Percentiles rank a stretch among this genome's conserved stretches.
These are phyloP conservation scores for Raphanus sativus DNA, from an alignment of 345 rosid genomes.

Conservation along the genomic window DNA sequence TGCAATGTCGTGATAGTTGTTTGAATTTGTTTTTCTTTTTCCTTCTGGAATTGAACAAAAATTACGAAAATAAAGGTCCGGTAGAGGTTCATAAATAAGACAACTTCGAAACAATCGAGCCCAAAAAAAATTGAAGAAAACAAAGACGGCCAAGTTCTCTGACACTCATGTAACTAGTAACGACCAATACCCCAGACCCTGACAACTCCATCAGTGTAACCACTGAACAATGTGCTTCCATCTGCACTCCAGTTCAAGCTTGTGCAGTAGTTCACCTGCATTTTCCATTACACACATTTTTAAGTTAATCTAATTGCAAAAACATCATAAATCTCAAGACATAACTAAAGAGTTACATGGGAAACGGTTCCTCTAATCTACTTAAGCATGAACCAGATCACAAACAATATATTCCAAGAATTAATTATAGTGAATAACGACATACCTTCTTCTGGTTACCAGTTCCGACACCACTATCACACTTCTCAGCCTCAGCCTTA, in stretches of 20 bases:
- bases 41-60: neutral
- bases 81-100: neutral
- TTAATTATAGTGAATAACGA: neutral
- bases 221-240: neutral
- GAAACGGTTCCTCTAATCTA: neutral
- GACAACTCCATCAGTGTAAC: conserved; percentile 4
- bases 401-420: too few relatives aligned
- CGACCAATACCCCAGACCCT: conserved; percentile 1
- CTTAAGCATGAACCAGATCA: too few relatives aligned
- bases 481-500: neutral
- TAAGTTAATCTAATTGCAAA: neutral
- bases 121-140: neutral
- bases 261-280: neutral
- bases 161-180: neutral
- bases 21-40: too few relatives aligned
- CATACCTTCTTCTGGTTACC: conserved; percentile 1
- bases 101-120: neutral
- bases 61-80: neutral
- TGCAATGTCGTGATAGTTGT: too few relatives aligned
- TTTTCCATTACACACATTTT: neutral
- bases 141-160: neutral
- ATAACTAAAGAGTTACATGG: neutral
- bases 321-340: neutral
- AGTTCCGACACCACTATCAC: neutral
- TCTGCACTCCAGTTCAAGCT: conserved; percentile 5